These are phyloP conservation scores for Escovopsis sp. DNA, from an alignment of 2,329 filamentous ascomycete species.

Conservation along the genomic window DNA sequence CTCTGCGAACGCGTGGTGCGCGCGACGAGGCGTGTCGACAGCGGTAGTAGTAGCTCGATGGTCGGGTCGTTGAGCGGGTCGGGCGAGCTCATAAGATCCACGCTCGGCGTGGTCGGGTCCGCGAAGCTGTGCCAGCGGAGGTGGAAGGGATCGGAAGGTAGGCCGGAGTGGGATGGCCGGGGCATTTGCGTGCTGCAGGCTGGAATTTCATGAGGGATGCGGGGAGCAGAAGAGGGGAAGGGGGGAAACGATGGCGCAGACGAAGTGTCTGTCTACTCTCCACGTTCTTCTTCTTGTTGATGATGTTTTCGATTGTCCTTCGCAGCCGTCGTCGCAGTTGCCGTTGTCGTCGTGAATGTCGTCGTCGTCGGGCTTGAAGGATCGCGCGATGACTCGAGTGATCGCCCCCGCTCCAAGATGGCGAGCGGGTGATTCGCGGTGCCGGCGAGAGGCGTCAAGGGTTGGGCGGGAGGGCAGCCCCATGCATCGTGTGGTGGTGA, in stretches of 20 bases:
- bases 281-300: no score
- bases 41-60: constrained; percentile 17
- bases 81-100: constrained; percentile 33
- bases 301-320: no score
- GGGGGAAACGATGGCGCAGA: not conserved
- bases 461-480: not conserved
- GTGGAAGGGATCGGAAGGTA: constrained; percentile 13
- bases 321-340: not conserved
- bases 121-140: constrained; percentile 22
- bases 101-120: constrained; percentile 21
- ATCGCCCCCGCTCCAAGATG: not conserved
- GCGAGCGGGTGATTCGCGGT: not conserved
- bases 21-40: constrained; percentile 26
- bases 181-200: constrained; percentile 14
- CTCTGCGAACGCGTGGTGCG: constrained; percentile 26
- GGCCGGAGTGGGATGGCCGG: constrained; percentile 12
- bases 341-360: no score
- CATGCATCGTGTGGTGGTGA: no score
- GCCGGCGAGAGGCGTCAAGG: constrained; percentile 4
- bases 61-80: constrained; percentile 31
- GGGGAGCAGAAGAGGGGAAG: not conserved
- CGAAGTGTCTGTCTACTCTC: not conserved
- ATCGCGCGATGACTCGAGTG: not conserved
- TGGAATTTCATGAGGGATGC: constrained; percentile 4
- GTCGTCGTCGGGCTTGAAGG: not conserved